phyloP scores from a whole-genome alignment of 108 stramenopile genomes.

The Skeletonema grethae region DNA sequence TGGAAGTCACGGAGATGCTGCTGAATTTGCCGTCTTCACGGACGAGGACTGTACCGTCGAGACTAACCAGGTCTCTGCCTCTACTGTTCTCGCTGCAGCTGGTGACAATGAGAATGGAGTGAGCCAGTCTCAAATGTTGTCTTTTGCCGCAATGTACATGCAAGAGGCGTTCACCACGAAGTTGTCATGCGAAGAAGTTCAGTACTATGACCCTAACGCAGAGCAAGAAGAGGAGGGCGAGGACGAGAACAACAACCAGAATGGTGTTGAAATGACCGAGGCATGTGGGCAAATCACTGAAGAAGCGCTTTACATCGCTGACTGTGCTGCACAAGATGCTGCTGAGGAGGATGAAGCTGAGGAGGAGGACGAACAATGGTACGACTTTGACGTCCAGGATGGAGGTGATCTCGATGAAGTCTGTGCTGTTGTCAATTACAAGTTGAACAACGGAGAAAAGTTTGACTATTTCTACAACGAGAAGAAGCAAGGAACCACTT shows the following conservation, averaged over 20 bases:
- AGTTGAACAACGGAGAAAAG: constrained; percentile 15
- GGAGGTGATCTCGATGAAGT: constrained; percentile 28
- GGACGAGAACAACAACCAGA: background rate
- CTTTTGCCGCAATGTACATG: background rate
- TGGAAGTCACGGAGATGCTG: constrained; percentile 66
- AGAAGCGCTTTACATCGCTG: background rate
- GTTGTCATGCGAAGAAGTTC: background rate
- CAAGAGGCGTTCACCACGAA: constrained; percentile 1
- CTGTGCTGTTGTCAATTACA: constrained; percentile 14
- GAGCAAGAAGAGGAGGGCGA: background rate
- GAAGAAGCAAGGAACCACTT: constrained; percentile 32
- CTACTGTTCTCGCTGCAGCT: background rate
- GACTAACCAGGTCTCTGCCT: constrained; percentile 22
- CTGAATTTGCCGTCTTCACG: constrained; percentile 73
- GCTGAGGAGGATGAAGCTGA: background rate
- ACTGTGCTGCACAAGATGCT: background rate
- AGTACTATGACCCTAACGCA: background rate
- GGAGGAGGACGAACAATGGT: constrained; percentile 29
- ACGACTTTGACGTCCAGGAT: constrained; percentile 33
- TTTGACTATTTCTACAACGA: constrained; percentile 24
- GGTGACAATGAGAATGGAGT: background rate
- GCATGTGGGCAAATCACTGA: background rate
- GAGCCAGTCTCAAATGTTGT: background rate
- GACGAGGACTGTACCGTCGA: constrained; percentile 75
- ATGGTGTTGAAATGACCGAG: background rate